Evolutionary conservation across 1,284 basidiomycete species (phyloP).

Genomic region (Rhodotorula sp.): DNA sequence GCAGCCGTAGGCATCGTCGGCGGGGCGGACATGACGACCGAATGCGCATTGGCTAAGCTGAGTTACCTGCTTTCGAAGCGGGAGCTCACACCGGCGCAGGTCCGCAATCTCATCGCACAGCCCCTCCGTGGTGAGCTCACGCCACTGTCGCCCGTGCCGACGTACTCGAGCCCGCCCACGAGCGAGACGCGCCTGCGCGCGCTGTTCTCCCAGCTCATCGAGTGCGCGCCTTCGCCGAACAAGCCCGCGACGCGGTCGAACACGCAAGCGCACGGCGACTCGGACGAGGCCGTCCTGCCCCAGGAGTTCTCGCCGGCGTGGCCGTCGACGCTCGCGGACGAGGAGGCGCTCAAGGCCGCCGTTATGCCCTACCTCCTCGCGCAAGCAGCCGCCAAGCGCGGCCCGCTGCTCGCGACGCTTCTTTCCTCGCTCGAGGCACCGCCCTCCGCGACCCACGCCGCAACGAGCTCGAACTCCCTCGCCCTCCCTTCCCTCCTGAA

Average conservation of each 20-base stretch:
- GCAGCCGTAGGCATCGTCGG: slow-evolving; percentile 51
- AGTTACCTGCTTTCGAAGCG: slow-evolving; percentile 84
- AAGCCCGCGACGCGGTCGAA: slow-evolving; percentile 50
- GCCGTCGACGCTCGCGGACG: slow-evolving; percentile 38
- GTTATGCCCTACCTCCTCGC: slow-evolving; percentile 43
- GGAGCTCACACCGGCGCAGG: slow-evolving; percentile 66
- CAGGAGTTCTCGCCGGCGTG: slow-evolving; percentile 28
- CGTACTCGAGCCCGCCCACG: slow-evolving; percentile 36
- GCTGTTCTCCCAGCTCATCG: slow-evolving; percentile 51
- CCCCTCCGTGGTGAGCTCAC: slow-evolving; percentile 88
- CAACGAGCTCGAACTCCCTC: slow-evolving; percentile 5
- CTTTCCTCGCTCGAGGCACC: slow-evolving; percentile 19
- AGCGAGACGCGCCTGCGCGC: slow-evolving; percentile 30
- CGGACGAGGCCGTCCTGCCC: slow-evolving; percentile 24
- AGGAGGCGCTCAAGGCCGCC: slow-evolving; percentile 35
- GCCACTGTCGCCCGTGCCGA: slow-evolving; percentile 49
- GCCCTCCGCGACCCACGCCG: background rate
- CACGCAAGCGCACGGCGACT: too few relatives aligned
- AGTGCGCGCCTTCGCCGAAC: slow-evolving; percentile 59
- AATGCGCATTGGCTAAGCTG: slow-evolving; percentile 87
- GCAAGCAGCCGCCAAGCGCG: slow-evolving; percentile 38
- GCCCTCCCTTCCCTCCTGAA: slow-evolving; percentile 42
- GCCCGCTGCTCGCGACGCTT: slow-evolving; percentile 34
- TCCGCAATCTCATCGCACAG: slow-evolving; percentile 73
- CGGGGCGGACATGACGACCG: slow-evolving; percentile 81